phyloP scores from a whole-genome alignment of 208 protist genomes.

The Trypanosoma scelopori region DNA sequence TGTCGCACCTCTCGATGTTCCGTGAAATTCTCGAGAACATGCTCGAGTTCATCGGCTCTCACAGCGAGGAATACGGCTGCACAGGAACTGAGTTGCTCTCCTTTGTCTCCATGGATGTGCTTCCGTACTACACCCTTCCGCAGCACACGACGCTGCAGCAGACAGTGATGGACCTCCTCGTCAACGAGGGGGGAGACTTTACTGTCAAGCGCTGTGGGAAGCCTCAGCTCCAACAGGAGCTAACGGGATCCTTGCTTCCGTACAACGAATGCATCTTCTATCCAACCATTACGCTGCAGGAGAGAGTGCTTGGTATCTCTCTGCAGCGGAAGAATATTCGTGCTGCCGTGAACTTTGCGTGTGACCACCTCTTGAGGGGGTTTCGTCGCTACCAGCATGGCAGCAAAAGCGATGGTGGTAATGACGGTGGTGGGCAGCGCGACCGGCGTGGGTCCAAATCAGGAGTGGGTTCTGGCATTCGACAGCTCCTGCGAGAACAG shows the following conservation, averaged over 20 bases:
- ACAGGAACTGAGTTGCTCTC: constrained; percentile 53
- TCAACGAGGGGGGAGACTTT: constrained; percentile 16
- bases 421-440: constrained; percentile 15
- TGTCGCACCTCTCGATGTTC: constrained; percentile 46
- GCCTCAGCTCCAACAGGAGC: neutral
- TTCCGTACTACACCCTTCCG: constrained; percentile 53
- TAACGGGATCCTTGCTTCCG: constrained; percentile 17
- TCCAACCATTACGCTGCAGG: constrained; percentile 25
- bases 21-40: constrained; percentile 46
- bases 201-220: constrained; percentile 15
- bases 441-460: neutral
- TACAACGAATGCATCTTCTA: constrained; percentile 20
- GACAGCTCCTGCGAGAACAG: constrained; percentile 27
- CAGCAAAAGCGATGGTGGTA: neutral
- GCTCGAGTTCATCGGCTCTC: constrained; percentile 65
- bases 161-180: constrained; percentile 44
- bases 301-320: constrained; percentile 27
- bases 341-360: constrained; percentile 41
- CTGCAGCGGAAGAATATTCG: constrained; percentile 28
- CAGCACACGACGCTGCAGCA: constrained; percentile 42
- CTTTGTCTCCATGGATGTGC: constrained; percentile 62
- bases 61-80: constrained; percentile 47
- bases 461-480: constrained; percentile 26
- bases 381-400: constrained; percentile 17
- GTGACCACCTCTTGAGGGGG: constrained; percentile 44